A percentile compares a stretch with the other conserved stretches of the same genome.
Evolutionary conservation across 108 stramenopile species (phyloP).

Genomic region (Schizochytrium sp.): DNA sequence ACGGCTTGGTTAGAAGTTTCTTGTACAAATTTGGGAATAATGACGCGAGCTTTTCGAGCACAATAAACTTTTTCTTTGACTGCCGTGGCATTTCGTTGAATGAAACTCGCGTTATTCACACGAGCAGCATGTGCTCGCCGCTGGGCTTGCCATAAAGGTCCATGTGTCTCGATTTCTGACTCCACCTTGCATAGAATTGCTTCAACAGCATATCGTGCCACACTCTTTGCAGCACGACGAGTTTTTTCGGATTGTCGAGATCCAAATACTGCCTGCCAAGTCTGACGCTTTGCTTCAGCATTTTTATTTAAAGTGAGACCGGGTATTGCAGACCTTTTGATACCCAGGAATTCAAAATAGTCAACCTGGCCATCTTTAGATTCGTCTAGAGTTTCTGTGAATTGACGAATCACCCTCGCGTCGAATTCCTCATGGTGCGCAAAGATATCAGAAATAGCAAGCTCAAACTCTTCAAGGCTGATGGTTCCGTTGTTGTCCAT

Average conservation of each 20-base stretch:
- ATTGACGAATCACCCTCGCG: not conserved
- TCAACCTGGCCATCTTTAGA: slow-evolving; percentile 39
- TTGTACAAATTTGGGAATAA: not conserved
- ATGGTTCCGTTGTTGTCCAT: slow-evolving; percentile 24
- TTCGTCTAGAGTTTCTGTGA: not conserved
- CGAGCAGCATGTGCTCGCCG: not conserved
- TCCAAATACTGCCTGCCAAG: slow-evolving; percentile 41
- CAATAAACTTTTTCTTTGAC: slow-evolving; percentile 10
- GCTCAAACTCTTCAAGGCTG: slow-evolving; percentile 42
- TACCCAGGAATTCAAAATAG: slow-evolving; percentile 40
- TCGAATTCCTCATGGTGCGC: slow-evolving; percentile 29
- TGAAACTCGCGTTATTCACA: slow-evolving; percentile 38
- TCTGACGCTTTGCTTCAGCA: not conserved
- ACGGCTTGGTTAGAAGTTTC: not conserved
- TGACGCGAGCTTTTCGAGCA: slow-evolving; percentile 20
- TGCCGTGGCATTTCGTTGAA: not conserved
- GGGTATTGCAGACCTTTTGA: not conserved
- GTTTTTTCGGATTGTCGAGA: not conserved
- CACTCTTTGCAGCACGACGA: not conserved
- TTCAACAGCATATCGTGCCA: not conserved
- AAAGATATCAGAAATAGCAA: slow-evolving; percentile 40
- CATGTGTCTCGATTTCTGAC: not conserved
- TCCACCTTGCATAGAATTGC: not conserved
- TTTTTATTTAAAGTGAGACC: not conserved
- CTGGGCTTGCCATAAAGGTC: slow-evolving; percentile 16